phyloP scores from a whole-genome alignment of 495 filamentous ascomycete genomes.

The Aspergillus carlsbadensis region DNA sequence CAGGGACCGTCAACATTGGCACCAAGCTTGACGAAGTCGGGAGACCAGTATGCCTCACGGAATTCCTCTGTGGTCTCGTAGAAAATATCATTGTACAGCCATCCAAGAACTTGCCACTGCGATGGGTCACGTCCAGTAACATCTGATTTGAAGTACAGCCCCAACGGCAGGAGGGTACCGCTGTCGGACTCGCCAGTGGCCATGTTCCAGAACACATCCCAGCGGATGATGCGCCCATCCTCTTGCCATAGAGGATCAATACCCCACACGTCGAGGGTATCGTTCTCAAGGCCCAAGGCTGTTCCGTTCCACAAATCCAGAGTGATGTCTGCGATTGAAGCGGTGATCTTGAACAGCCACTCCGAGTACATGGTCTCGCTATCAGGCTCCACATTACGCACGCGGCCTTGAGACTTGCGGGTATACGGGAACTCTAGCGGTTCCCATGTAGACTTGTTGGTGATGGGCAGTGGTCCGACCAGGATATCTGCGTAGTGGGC shows the following conservation, averaged over 20 bases:
- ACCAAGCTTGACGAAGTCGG: slow-evolving; percentile 14
- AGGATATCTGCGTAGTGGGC: slow-evolving; percentile 17
- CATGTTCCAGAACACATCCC: slow-evolving; percentile 20
- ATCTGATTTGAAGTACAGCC: slow-evolving; percentile 18
- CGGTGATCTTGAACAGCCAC: slow-evolving; percentile 19
- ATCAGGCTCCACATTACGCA: slow-evolving; percentile 19
- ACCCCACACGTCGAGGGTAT: slow-evolving; percentile 17
- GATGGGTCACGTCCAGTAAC: slow-evolving; percentile 19
- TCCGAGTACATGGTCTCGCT: slow-evolving; percentile 13
- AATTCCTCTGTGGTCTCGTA: slow-evolving; percentile 19
- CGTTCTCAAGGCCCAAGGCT: slow-evolving; percentile 17
- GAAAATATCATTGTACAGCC: slow-evolving; percentile 22
- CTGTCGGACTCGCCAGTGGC: slow-evolving; percentile 13
- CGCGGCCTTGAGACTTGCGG: slow-evolving; percentile 14
- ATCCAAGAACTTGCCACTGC: slow-evolving; percentile 18
- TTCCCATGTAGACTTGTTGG: slow-evolving; percentile 4
- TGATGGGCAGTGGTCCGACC: slow-evolving; percentile 15
- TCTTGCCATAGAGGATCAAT: slow-evolving; percentile 20
- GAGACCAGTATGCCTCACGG: slow-evolving; percentile 17
- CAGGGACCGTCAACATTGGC: slow-evolving; percentile 17
- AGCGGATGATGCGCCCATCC: slow-evolving; percentile 16
- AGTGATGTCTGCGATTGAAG: slow-evolving; percentile 15
- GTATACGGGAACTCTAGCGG: slow-evolving; percentile 16
- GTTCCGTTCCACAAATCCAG: slow-evolving; percentile 17
- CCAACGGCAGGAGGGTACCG: slow-evolving; percentile 13